Base-by-base conservation (phyloP, 2,329 filamentous ascomycete genomes). In the Pseudogymnoascus sp. region DNA sequence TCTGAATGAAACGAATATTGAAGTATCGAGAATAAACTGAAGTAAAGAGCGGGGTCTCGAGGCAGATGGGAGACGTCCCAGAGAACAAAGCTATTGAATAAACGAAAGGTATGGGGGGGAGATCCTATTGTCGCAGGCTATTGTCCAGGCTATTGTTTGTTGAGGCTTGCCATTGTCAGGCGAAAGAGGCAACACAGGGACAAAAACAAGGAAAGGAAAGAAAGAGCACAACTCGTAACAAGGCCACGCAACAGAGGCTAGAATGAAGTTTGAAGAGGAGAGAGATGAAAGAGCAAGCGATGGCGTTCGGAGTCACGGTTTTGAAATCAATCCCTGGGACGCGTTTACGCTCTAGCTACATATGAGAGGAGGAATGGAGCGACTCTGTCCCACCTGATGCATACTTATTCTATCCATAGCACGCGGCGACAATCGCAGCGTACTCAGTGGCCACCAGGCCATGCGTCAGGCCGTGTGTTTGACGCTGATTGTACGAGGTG, bases 321-420 rank as follows among this genome's bases (percentile, higher is more conserved):
- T 30, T 52, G 45, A 52, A 52, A 52, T 52, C 1, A 52, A 52
- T 52, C 1, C n/a, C 45, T 30, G 2, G 23, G 45, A 30, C 45
- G 45, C 45, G 45, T 52, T n/a, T 52, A 30, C 45, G 45, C 45
- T 52, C 45, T 52, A 52, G 45, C 45, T 52, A 52, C 5, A 26
- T 18, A 52, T 18, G 45, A 28, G 15, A 52, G 45, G 23, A 45
- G 39, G 26, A 30, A 52, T 7, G 9, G 12, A 52, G 23, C 23
- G 15, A 18, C 45, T 30, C n/a, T 52, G 45, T 52, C 45, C 45
- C 45, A 52, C 45, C 45, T 52, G 45, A 52, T 52, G 23, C 26
- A 52, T 52, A 52, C 45, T 52, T 52, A 30, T 52, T 52, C 45
- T 52, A 52, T 30, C 23, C 45, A 52, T 52, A 52, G 45, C 45